Evolutionary conservation across 768 basidiomycete species (phyloP), one percentile per base, ranked within the genome.

Genomic region (Hemileccinum rubropunctum): DNA sequence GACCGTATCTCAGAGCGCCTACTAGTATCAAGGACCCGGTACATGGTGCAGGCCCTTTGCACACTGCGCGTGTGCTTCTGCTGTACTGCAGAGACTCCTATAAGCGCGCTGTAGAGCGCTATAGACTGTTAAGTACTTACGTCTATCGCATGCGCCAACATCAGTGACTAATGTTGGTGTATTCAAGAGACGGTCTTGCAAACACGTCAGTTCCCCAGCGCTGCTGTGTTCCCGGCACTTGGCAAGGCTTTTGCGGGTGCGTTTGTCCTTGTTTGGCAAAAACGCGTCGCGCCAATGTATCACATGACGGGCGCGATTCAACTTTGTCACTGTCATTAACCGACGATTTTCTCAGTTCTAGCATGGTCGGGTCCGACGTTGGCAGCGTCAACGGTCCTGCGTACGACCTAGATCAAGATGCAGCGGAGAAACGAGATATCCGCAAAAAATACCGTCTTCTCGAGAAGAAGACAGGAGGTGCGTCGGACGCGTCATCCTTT

Each of bases 371-470:
- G 6, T 50, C 42, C 38, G 51, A 32, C 26, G 28, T 46, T 7
- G 43, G 37, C 20, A 48, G 52, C 6, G 48, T 50, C 13, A 34
- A 46, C 61, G 73, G 71, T 43, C 67, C 78, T 15, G 71, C 76
- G 12, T 93, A 89, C 61, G 88, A 93, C 62, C 90, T 90, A 10
- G 88, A 93, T 65, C 91, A 93, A 63, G 79, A 92, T 71, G 82
- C 84, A 5, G 84, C 87, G 53, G 85, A 88, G 63, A 85, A 87
- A 66, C 83, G 91, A 55, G 75, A 75, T 35, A 71, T 93, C 7
- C 77, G 91, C 37, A 83, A 83, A 63, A 73, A 80, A 56, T 94
- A 92, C 61, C 83, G 92, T 52, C 69, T 75, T 14, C 69, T 91
- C 50, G 77, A 83, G 40, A 80, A 77, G 55, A 72, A 72, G 46